Percentiles rank a stretch among this genome's conserved stretches.
Evolutionary conservation across 1,139 yeast species (phyloP).

Genomic region (Blastobotrys niveus): DNA sequence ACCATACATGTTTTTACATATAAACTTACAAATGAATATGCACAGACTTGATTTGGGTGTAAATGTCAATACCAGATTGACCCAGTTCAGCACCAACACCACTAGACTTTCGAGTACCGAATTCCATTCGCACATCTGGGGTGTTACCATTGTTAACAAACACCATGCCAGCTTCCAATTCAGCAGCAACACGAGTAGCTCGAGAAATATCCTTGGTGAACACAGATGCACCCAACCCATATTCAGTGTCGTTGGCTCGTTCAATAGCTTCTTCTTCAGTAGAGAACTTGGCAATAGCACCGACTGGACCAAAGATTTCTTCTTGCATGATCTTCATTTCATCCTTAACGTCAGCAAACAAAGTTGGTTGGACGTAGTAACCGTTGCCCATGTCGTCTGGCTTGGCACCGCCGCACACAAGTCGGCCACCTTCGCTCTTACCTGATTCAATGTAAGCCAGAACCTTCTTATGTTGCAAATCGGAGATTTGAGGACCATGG

Average conservation of each 20-base stretch:
- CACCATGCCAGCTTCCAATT: conserved; percentile 68
- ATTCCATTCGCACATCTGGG: conserved; percentile 70
- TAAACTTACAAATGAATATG: conserved; percentile 12
- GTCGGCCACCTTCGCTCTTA: conserved; percentile 65
- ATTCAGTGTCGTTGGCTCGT: conserved; percentile 65
- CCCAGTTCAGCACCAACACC: conserved; percentile 96
- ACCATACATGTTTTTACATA: too few species aligned
- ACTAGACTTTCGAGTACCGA: conserved; percentile 81
- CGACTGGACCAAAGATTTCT: conserved; percentile 88
- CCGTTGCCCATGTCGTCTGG: conserved; percentile 75
- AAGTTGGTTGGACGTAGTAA: conserved; percentile 62
- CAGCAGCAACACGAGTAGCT: conserved; percentile 55
- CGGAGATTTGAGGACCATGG: conserved; percentile 86
- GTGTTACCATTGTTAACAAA: conserved; percentile 81
- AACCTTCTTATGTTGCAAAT: conserved; percentile 68
- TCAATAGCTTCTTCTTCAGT: conserved; percentile 65
- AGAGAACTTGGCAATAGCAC: conserved; percentile 59
- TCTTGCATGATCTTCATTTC: conserved; percentile 60
- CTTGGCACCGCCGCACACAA: conserved; percentile 75
- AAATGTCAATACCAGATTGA: conserved; percentile 70
- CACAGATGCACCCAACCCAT: conserved; percentile 80
- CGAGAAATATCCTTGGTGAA: conserved; percentile 57
- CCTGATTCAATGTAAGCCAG: conserved; percentile 68
- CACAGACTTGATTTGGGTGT: conserved; percentile 73
- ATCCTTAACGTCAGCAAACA: conserved; percentile 58